Conservation (phyloP, 176 grass and related monocot species). For the Miscanthus lutarioriparius region DNA sequence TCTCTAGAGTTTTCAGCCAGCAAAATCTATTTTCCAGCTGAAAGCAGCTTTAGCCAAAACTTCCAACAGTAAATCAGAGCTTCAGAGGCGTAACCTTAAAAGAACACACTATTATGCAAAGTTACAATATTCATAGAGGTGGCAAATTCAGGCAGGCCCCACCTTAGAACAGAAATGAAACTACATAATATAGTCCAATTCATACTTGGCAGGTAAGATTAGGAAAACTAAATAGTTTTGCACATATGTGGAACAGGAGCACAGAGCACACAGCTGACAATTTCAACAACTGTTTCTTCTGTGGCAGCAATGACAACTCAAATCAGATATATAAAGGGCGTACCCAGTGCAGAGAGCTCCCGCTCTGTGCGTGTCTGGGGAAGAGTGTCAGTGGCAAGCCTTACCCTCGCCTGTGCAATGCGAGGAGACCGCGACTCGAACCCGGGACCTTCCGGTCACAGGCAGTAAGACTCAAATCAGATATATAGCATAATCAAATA, state of each 20-base stretch:
- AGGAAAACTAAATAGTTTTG: conserved; percentile 9
- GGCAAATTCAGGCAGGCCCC: neutral
- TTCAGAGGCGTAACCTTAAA: neutral
- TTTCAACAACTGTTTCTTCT: neutral
- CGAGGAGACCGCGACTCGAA: no score
- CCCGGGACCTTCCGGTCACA: no score
- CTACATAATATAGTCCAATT: neutral
- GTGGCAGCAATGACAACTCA: neutral
- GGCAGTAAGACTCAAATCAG: conserved; percentile 15
- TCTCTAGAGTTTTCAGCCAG: neutral
- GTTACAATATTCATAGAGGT: neutral
- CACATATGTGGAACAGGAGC: neutral
- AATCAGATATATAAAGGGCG: conserved; percentile 14
- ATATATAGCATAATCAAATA: conserved; percentile 21
- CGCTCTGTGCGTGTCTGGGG: no score
- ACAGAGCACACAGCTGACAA: neutral
- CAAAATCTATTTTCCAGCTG: conserved; percentile 1
- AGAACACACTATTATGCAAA: neutral
- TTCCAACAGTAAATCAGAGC: neutral
- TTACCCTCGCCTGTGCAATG: no score
- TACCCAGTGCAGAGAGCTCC: no score
- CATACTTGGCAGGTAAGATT: neutral
- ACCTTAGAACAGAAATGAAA: neutral
- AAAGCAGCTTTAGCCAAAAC: neutral
- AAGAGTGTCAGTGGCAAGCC: no score